Base-by-base conservation (phyloP, 371 early-diverging fungal genomes). In the Funneliformis caledonium region DNA sequence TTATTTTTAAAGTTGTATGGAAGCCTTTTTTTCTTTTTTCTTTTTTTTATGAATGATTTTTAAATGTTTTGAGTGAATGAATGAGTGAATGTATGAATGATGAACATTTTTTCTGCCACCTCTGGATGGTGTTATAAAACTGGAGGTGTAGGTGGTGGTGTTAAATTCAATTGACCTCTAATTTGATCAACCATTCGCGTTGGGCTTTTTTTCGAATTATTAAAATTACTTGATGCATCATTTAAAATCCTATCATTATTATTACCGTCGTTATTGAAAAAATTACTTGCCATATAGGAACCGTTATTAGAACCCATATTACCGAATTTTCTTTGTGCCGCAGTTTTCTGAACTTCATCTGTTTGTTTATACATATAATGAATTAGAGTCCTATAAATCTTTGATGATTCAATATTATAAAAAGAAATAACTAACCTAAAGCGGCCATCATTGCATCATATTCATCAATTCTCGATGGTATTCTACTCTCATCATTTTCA, bases 391-490 rank as follows among this genome's bases (percentile, higher is more conserved):
- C 14, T 52, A 52, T 16, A 52, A 52, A 52, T 4, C 16, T 56
- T 12, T 56, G 14, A 19, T 6, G 19, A 56, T 2, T 16, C 19
- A 7, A 7, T 56, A 19, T 14, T 52, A 52, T 4, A 52, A 52
- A 16, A 50, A 19, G 19, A 16, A 7, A 26, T 26, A 56, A 56
- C 56, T 56, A 4, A 56, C 56, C 56, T 56, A 56, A 56, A 56
- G 78, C 60, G 26, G 69, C 61, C 33, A 79, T 79, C 59, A 79
- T 78, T 31, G 65, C 68, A 48, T 78, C 78, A 68, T 78, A 78
- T 47, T 78, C 68, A 31, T 78, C 78, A 43, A 48, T 22, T 50
- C 68, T 47, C 4, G 75, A 74, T 26, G 75, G 59, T 56, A 22
- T 37, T 45, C 68, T 16, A 33, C 37, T n/a, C 2, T 69, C 22